phyloP scores from a whole-genome alignment of 148 eudicot species.

The Amaranthus palmeri region DNA sequence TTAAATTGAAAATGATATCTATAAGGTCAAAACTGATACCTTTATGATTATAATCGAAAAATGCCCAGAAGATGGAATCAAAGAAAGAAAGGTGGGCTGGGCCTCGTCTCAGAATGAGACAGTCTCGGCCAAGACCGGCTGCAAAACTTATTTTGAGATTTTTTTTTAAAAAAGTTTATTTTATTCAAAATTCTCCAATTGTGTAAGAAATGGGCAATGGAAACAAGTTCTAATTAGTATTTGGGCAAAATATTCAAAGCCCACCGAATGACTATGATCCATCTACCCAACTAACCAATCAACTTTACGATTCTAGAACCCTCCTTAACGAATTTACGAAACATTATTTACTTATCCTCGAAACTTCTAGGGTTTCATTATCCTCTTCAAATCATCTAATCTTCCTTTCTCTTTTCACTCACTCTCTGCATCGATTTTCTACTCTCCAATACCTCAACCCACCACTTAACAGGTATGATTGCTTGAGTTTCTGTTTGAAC shows the following conservation, averaged over 20 bases:
- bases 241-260: neutral
- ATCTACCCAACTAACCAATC: conserved; percentile 4
- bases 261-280: conserved; percentile 8
- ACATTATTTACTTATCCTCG: conserved; percentile 10
- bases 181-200: too few relatives aligned
- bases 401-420: neutral
- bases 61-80: too few relatives aligned
- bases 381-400: conserved; percentile 9
- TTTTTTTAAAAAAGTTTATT: too few relatives aligned
- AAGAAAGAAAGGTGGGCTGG: too few relatives aligned
- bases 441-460: neutral
- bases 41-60: too few relatives aligned
- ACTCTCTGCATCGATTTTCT: neutral
- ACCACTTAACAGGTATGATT: conserved; percentile 11
- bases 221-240: too few relatives aligned
- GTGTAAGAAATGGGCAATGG: too few relatives aligned
- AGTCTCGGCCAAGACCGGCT: too few relatives aligned
- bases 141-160: too few relatives aligned
- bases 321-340: conserved; percentile 6
- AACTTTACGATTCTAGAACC: conserved; percentile 22
- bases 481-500: neutral
- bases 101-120: too few relatives aligned
- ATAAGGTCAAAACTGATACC: too few relatives aligned
- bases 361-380: conserved; percentile 65
- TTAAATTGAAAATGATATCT: too few relatives aligned